Base-by-base conservation (phyloP, 73 alveolate genomes). In the Breviolum minutum region DNA sequence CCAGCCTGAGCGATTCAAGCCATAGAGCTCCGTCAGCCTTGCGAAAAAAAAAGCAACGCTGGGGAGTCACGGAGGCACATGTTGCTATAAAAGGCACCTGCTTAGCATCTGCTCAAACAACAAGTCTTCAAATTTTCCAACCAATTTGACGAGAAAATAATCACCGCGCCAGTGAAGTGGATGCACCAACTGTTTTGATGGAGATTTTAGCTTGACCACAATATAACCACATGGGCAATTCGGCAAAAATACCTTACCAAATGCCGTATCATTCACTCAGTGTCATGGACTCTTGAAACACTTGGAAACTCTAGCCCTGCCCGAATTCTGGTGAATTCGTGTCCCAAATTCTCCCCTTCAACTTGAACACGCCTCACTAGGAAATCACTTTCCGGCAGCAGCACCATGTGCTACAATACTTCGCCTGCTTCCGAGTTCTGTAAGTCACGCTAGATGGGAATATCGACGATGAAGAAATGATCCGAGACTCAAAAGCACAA, bases 1-100 rank as follows among this genome's bases (percentile, higher is more conserved):
- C 62, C 29, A 16, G 71, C 97, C 97, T 71, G 89, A 14, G 19
- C 97, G 87, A 54, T 91, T 91, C 77, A 73, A 40, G 63, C 77
- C 97, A 63, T 71, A 91, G 22, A 91, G 97, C 79, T 91, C 97
- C 64, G 97, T 91, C 64, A 91, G 97, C 97, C 97, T 91, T 17
- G 63, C 27, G 8, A 12, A 11, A 14, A 13, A 11, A 40, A 22
- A 24, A 10, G 64, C 17, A 0, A 0, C 16, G 24, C 3, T 22
- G 5, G 40, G 70, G 29, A 13, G 70, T 7, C 89, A 63, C n/a
- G 40, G 10, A 40, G 40, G 40, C 29, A 8, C 6, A 48, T 32
- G 61, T 27, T 30, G 89, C 70, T 77, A 1, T 16, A 19, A 48
- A 48, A 2, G 70, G 70, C 89, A 27, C 63, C n/a, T 30, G 62